Evolutionary conservation across 805 yeast species (phyloP), one percentile per base, ranked within the genome.

Genomic region (Clavispora vitiphila): DNA sequence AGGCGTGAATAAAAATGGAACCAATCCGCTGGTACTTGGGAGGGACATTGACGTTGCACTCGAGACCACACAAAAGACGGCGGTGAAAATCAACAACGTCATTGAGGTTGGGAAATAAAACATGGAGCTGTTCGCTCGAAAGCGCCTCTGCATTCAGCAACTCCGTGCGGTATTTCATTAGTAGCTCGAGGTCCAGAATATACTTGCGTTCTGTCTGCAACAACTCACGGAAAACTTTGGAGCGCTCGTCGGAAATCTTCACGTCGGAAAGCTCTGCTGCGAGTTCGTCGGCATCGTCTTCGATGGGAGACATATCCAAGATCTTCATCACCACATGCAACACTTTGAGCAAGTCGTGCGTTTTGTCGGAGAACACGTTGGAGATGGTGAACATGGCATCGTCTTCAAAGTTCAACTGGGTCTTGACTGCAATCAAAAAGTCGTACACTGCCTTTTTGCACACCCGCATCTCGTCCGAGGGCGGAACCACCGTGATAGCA

Each of bases 41-140:
- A 2, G 90, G 86, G 3, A 84, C 83, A 32, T 78, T 67, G 4
- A 88, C 81, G 64, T 91, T 89, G 56, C 90, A 86, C 65, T 93
- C 99, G 44, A 90, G 64, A 0, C 97, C 96, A 25, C 87, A 80
- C 39, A 93, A 65, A 41, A 93, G 83, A 51, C 96, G 75, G 54
- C 97, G 77, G 68, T 93, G 98, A 60, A 90, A 89, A 63, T 93
- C 98, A 37, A 93, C 77, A 22, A 91, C 80, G 46, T 83, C 88
- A 42, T 77, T 74, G 42, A 93, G 65, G 57, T 88, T 88, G 10
- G 99, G 98, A 61, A 91, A 88, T 26, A 93, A 62, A 62, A 75
- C 74, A 58, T 86, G 88, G 40, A 89, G 72, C 46, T 83, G 87
- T 52, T 90, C 97, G 21, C 83, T 78, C 2, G 90, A 76, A 19